Base-by-base conservation (phyloP, 495 filamentous ascomycete genomes). In the Lasiosphaeria miniovina region DNA sequence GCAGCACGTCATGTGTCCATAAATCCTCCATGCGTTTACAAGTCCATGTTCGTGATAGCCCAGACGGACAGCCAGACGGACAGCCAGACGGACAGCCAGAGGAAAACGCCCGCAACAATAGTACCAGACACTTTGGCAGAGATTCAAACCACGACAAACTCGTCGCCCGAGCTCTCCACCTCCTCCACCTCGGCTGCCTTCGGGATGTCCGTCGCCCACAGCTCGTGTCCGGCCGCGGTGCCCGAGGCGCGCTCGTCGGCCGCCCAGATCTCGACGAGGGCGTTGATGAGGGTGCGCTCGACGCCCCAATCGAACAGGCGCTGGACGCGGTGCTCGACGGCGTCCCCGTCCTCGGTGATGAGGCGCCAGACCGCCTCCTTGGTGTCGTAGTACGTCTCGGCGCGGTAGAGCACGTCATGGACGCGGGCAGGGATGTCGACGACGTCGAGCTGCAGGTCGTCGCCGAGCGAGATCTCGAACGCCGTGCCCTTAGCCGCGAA, bases 181-280 rank as follows among this genome's bases (percentile, higher is more conserved):
- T 24, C 24, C 2, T 2, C 24, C 24, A 2, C 24, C 24, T 24
- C 24, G 24, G 2, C 24, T 24, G 24, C 24, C 24, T 24, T 24
- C 24, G 24, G 24, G 24, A 24, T 24, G 24, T 24, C 24, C 24
- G 24, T 24, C 24, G 24, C 24, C 68, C 65, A 68, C 8, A 59
- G 31, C 59, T 69, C 64, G 4, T 50, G 46, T 12, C 61, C 67
- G 31, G 38, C 40, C 2, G 64, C 66, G 1, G 14, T 58, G 5
- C 62, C 68, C 24, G 52, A 6, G 0, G 61, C 31, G 32, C 73
- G 36, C 9, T 49, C 56, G 62, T 82, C 78, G 4, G 80, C 77
- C 32, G 71, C 59, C 55, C 81, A 69, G 55, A 74, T 66, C 62
- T 83, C 80, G 46, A 77, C 54, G 6, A 82, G 57, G 5, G 77